A percentile compares a stretch with the other conserved stretches of the same genome.
phyloP scores from a whole-genome alignment of 768 basidiomycete species.

The Mycena galopus region DNA sequence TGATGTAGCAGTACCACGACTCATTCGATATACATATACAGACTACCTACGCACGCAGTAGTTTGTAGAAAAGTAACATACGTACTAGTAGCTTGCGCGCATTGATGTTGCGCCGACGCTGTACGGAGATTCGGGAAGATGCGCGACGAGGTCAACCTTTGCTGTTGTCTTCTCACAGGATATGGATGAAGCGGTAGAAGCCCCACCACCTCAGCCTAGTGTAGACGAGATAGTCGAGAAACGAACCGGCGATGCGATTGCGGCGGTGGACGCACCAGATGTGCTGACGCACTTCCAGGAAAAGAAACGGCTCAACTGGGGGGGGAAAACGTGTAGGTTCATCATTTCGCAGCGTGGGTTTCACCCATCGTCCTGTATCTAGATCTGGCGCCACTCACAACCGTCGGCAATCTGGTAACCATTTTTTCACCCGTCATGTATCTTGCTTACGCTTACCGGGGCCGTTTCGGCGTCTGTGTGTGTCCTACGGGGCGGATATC shows the following conservation, averaged over 20 bases:
- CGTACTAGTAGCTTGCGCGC: no score
- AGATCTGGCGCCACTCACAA: slow-evolving; percentile 82
- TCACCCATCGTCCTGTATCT: neutral
- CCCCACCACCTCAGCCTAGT: slow-evolving; percentile 21
- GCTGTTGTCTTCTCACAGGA: slow-evolving; percentile 41
- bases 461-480: slow-evolving; percentile 95
- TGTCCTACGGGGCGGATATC: slow-evolving; percentile 90
- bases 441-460: slow-evolving; percentile 51
- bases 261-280: slow-evolving; percentile 73
- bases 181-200: slow-evolving; percentile 38
- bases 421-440: neutral
- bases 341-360: neutral
- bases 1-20: no score
- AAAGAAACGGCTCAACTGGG: slow-evolving; percentile 90
- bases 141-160: neutral
- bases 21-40: no score
- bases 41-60: no score
- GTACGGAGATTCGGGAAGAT: no score
- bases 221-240: slow-evolving; percentile 45
- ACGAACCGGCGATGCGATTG: slow-evolving; percentile 50
- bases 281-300: slow-evolving; percentile 79
- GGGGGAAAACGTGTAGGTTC: slow-evolving; percentile 83
- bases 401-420: slow-evolving; percentile 90
- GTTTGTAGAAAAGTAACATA: no score
- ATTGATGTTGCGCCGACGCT: no score